Base-by-base conservation (phyloP, 257 asterid species). In the Leonotis leonurus region DNA sequence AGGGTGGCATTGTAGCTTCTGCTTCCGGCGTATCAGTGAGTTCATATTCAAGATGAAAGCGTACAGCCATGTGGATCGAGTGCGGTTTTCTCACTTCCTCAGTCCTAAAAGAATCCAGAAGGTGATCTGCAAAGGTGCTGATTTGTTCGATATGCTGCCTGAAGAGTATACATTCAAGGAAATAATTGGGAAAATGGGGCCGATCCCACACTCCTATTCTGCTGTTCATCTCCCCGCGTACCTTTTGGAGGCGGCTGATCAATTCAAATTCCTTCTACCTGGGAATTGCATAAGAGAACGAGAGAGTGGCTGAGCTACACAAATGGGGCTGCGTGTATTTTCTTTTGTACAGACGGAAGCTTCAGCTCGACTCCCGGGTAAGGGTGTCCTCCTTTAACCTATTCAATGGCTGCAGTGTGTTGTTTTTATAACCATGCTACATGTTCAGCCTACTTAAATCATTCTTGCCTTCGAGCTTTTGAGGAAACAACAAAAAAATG, bases 1-100 rank as follows among this genome's bases (percentile, higher is more conserved):
- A 0, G 97, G 97, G 40, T 90, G 97, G 97, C 97, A 90, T 63
- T 90, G 97, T 14, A 90, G 97, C 90, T 90, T 90, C 67, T 90
- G 97, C 74, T 90, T 90, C 57, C 77, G 92, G 5, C 77, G 11
- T 2, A 80, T 87, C 37, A 84, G 77, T 22, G 97, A 90, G 14
- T 90, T 90, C 44, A 74, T 76, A 50, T 90, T 87, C 83, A 90
- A 90, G 83, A 90, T 90, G 95, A 90, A 90, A 71, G 95, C 97
- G 35, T 90, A 90, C 55, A 90, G 97, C 73, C 97, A 90, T 40
- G 80, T 59, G 5, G 97, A 90, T 48, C 76, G 97, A 6, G 86
- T 90, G 68, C 81, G 92, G 30, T 90, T 90, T 67, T 77, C 95
- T 12, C 97, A 87, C 73, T 90, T 81, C 49, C 65, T 90, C 73